phyloP scores from a whole-genome alignment of 108 stramenopile genomes.

The Epithemia pelagica region DNA sequence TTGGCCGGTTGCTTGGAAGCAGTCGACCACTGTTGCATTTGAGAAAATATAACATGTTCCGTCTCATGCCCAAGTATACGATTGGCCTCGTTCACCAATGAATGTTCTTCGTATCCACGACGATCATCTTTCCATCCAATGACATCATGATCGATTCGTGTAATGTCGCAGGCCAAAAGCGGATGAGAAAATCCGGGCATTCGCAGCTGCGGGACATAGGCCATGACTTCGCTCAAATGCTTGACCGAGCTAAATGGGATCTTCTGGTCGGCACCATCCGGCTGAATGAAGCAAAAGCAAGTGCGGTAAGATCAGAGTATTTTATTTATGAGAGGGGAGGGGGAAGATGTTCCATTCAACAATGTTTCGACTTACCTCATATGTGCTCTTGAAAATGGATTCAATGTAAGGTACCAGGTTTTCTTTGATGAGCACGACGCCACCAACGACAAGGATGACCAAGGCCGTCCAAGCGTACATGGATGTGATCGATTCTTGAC shows the following conservation, averaged over 20 bases:
- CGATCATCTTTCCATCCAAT: conserved; percentile 14
- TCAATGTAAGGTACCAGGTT: not conserved
- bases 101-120: conserved; percentile 2
- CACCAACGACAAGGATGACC: conserved; percentile 19
- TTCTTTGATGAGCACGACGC: conserved; percentile 14
- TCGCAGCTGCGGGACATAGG: conserved; percentile 40
- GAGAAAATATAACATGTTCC: not conserved
- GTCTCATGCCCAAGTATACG: not conserved
- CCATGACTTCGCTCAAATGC: conserved; percentile 26
- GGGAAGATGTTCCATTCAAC: too few species aligned
- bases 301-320: conserved; percentile 8
- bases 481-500: conserved; percentile 19
- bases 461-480: conserved; percentile 34
- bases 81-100: not conserved
- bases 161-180: conserved; percentile 41
- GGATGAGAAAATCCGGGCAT: conserved; percentile 34
- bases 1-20: too few species aligned
- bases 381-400: conserved; percentile 7
- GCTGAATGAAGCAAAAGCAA: conserved; percentile 21
- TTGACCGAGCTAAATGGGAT: conserved; percentile 33
- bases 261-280: conserved; percentile 30
- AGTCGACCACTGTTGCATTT: not conserved
- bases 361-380: conserved; percentile 4
- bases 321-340: not conserved
- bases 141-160: conserved; percentile 1